Conservation (phyloP, 805 yeast genomes). For the Pichia kluyveri region DNA sequence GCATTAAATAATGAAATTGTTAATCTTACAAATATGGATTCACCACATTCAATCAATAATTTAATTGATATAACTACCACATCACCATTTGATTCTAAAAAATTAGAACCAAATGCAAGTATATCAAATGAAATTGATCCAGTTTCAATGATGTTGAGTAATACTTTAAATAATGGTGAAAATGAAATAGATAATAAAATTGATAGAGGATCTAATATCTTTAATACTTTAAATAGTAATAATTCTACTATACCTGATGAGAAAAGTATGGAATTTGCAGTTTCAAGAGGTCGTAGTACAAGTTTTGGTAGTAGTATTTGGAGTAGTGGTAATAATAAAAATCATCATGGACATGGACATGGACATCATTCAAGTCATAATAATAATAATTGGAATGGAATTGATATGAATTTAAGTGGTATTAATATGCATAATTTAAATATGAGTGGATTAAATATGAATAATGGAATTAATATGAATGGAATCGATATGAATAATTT, state of each 20-base stretch:
- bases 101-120: not conserved
- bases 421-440: not conserved
- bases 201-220: not conserved
- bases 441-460: not conserved
- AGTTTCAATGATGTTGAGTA: constrained; percentile 6
- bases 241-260: not conserved
- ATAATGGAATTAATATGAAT: not conserved
- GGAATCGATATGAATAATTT: not conserved
- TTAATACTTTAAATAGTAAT: not conserved
- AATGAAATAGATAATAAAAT: not conserved
- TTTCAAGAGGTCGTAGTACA: constrained; percentile 24
- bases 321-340: constrained; percentile 18
- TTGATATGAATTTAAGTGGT: not conserved
- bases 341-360: not conserved
- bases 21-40: not conserved
- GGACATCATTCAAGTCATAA: not conserved
- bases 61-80: constrained; percentile 11
- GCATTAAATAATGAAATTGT: constrained; percentile 7
- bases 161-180: constrained; percentile 1
- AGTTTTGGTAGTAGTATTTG: constrained; percentile 29
- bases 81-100: constrained; percentile 10
- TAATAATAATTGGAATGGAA: not conserved
- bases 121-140: not conserved
- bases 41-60: not conserved
- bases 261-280: constrained; percentile 9